Conservation (phyloP, 2,329 filamentous ascomycete species). For the Coniella vitis region DNA sequence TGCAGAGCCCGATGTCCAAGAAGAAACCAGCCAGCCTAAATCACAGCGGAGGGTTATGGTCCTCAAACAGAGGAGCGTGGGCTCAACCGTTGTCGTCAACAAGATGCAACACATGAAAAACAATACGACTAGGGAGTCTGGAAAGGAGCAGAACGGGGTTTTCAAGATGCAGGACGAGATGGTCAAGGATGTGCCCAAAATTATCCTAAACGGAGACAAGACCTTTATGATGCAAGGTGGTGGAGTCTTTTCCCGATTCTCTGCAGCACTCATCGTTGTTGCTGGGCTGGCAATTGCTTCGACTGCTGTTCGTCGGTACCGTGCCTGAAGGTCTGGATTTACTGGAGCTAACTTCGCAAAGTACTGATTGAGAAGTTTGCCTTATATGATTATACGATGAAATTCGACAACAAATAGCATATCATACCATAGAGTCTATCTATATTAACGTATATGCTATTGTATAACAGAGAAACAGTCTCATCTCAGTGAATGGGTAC, state of each 20-base stretch:
- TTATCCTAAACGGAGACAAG: background rate
- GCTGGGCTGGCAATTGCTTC: slow-evolving; percentile 23
- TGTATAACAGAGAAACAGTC: too few relatives aligned
- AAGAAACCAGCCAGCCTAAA: background rate
- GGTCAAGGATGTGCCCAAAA: background rate
- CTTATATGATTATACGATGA: too few relatives aligned
- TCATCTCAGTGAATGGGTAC: too few relatives aligned
- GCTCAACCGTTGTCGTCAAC: slow-evolving; percentile 3
- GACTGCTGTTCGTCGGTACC: slow-evolving; percentile 17
- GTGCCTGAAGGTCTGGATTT: too few relatives aligned
- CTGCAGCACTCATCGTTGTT: slow-evolving; percentile 25
- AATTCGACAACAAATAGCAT: too few relatives aligned
- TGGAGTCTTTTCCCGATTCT: slow-evolving; percentile 13
- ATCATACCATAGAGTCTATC: too few relatives aligned
- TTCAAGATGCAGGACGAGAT: background rate
- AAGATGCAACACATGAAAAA: slow-evolving; percentile 7
- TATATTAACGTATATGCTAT: too few relatives aligned
- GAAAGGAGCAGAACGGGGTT: slow-evolving; percentile 10
- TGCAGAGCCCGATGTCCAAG: background rate
- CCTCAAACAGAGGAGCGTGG: slow-evolving; percentile 9
- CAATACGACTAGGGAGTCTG: slow-evolving; percentile 10
- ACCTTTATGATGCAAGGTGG: background rate
- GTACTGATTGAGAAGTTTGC: too few relatives aligned
- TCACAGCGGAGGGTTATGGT: slow-evolving; percentile 5
- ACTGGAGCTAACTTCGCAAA: too few relatives aligned